A percentile compares a stretch with the other conserved stretches of the same genome.
Evolutionary conservation across 805 yeast species (phyloP).

Genomic region (Wickerhamiella domercqiae): DNA sequence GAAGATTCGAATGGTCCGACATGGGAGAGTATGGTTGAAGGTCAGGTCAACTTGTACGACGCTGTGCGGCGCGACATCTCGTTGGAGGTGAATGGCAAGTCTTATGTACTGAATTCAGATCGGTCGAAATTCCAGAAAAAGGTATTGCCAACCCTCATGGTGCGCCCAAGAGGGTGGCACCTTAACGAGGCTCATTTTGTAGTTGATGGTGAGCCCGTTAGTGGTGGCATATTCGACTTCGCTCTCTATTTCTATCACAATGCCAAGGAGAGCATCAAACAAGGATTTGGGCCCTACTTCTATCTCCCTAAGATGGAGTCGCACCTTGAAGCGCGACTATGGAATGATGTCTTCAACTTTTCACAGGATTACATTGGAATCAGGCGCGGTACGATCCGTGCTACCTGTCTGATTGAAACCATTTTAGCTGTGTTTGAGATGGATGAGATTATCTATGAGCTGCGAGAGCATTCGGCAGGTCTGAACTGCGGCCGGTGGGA

Average conservation of each 20-base stretch:
- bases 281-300: conserved; percentile 57
- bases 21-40: conserved; percentile 51
- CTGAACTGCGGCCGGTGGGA: conserved; percentile 71
- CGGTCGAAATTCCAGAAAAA: conserved; percentile 25
- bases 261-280: conserved; percentile 39
- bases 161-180: conserved; percentile 60
- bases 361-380: conserved; percentile 49
- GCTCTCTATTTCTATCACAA: conserved; percentile 57
- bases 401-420: conserved; percentile 57
- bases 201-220: conserved; percentile 53
- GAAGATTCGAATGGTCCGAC: conserved; percentile 63
- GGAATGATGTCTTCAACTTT: conserved; percentile 57
- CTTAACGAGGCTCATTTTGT: conserved; percentile 47
- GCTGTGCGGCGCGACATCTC: conserved; percentile 45
- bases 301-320: conserved; percentile 67
- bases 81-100: conserved; percentile 25
- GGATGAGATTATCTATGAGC: conserved; percentile 64
- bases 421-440: conserved; percentile 61
- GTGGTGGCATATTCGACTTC: conserved; percentile 55
- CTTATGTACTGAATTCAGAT: conserved; percentile 38
- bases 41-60: conserved; percentile 56
- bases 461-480: conserved; percentile 56
- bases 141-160: conserved; percentile 38
- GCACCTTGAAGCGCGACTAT: conserved; percentile 57
- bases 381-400: conserved; percentile 56